Evolutionary conservation across 2,329 filamentous ascomycete species (phyloP), one percentile per base, ranked within the genome.

Genomic region (Cladosporium oxysporum): DNA sequence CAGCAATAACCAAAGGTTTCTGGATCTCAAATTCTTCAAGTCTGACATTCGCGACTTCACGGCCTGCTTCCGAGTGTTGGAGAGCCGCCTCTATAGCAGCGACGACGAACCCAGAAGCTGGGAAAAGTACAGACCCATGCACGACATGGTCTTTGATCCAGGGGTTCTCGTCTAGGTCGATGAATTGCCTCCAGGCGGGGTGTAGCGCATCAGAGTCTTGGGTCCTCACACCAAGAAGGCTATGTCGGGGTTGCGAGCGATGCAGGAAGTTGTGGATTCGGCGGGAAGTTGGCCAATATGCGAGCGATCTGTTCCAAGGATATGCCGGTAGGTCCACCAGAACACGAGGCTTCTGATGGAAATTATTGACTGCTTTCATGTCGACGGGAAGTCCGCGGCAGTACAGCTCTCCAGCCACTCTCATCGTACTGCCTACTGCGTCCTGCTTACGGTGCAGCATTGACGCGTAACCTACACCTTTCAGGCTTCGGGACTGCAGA

Each of bases 201-300:
- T 58, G 14, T 1, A 58, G 57, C 18, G 1, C 16, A 58, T 58
- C 35, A 6, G 31, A 58, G 2, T 23, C 57, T 3, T 28, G 23
- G n/a, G 23, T 2, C 10, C 31, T 21, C 11, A 2, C 18, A 0
- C 85, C 70, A 0, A 85, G 82, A 68, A 87, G 85, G 0, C 81
- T 11, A 33, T 33, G 31, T 26, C 71, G 69, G 1, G 75, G 69
- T 16, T 71, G 58, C 11, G 73, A 68, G 37, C 72, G 53, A 16
- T 50, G 28, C 5, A 41, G 66, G 64, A 26, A 21, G 14, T 33
- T 26, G 12, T 55, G 28, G 4, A 29, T 21, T 3, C 33, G 29
- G 10, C 29, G 18, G 4, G 69, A 52, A 31, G 66, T 65, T 5
- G 3, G 21, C 68, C 64, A 69, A 37, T 66, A 69, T 26, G 41